These are phyloP conservation scores for Fusarium sp. DNA, from an alignment of 2,329 filamentous ascomycete species.

Conservation along the genomic window DNA sequence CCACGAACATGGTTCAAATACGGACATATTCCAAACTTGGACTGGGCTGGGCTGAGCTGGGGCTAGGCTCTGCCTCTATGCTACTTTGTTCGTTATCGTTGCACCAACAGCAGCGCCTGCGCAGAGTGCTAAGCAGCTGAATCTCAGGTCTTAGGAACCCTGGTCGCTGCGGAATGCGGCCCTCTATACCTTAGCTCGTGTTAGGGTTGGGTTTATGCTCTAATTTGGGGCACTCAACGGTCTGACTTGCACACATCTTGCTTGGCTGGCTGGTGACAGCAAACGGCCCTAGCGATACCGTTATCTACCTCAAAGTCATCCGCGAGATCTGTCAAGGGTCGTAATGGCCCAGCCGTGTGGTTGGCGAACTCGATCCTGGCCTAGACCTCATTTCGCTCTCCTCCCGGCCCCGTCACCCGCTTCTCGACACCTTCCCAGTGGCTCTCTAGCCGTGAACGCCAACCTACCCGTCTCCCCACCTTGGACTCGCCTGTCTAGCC, in stretches of 20 bases:
- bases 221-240: constrained; percentile 26
- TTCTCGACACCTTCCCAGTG: constrained; percentile 46
- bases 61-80: neutral
- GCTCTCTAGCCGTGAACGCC: constrained; percentile 36
- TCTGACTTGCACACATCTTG: constrained; percentile 13
- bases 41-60: constrained; percentile 1
- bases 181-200: constrained; percentile 37
- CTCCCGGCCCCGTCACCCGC: constrained; percentile 46
- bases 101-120: neutral
- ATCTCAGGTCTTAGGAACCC: constrained; percentile 9
- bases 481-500: constrained; percentile 12
- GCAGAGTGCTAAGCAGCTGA: neutral
- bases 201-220: constrained; percentile 18
- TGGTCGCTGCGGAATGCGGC: constrained; percentile 33
- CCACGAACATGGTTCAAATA: constrained; percentile 21
- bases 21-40: constrained; percentile 7
- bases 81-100: constrained; percentile 7
- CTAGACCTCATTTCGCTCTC: constrained; percentile 47
- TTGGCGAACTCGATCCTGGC: constrained; percentile 44
- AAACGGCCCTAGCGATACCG: constrained; percentile 30
- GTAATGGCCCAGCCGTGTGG: constrained; percentile 45
- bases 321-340: constrained; percentile 43
- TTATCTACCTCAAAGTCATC: constrained; percentile 40
- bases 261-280: constrained; percentile 13
- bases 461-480: constrained; percentile 45